These are phyloP conservation scores for Chlamydomonas sphaeroides DNA, from an alignment of 139 green algal genomes.

Conservation along the genomic window DNA sequence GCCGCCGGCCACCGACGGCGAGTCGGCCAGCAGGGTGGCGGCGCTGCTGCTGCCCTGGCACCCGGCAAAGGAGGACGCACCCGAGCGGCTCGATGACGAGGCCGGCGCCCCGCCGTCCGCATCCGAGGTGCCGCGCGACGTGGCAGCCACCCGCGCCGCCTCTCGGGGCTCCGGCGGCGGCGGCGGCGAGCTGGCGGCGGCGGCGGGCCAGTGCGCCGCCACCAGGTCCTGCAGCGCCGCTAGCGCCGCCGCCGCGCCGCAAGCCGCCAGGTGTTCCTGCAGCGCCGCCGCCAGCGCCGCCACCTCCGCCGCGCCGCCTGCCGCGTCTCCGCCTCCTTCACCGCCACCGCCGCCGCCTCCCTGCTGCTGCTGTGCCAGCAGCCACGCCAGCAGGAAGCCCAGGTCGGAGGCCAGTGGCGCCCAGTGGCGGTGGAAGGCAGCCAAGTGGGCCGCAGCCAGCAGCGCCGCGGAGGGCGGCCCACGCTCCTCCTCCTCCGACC, in stretches of 20 bases:
- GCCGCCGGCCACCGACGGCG: too few relatives aligned
- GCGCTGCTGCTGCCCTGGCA: too few relatives aligned
- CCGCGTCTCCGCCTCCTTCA: not conserved
- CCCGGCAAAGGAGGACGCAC: too few relatives aligned
- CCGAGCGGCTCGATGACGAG: too few relatives aligned
- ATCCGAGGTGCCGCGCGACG: too few relatives aligned
- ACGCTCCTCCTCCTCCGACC: too few relatives aligned
- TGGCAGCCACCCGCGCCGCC: too few relatives aligned
- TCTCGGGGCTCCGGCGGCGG: too few relatives aligned
- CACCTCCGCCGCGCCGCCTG: not conserved
- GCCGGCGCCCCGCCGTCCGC: too few relatives aligned
- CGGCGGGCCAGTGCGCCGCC: not conserved
- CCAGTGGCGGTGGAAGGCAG: not conserved
- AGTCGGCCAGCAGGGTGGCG: too few relatives aligned
- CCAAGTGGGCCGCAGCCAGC: not conserved
- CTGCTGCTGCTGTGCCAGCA: not conserved
- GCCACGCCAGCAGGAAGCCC: not conserved
- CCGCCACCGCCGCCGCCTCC: not conserved
- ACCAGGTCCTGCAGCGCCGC: not conserved
- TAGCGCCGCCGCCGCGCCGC: not conserved
- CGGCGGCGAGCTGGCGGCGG: too few relatives aligned
- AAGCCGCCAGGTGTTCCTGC: not conserved
- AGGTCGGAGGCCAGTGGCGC: not conserved
- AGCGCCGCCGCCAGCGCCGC: not conserved
- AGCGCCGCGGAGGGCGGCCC: too few relatives aligned